Evolutionary conservation across 1,284 basidiomycete species (phyloP).

Genomic region (Cryptococcus neoformans): DNA sequence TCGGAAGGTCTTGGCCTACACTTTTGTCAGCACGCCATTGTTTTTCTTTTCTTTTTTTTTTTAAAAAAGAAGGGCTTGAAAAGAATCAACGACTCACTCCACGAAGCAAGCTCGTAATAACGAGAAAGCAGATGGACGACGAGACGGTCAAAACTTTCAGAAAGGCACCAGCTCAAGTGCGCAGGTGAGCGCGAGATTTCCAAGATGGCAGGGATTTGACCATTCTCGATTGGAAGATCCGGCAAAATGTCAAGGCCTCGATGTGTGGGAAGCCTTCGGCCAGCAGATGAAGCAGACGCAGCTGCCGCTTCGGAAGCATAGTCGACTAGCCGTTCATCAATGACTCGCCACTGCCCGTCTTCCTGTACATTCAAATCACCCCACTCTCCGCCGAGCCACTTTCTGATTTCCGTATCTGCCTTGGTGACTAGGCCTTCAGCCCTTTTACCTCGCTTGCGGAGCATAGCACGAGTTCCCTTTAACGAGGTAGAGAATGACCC

Average conservation of each 20-base stretch:
- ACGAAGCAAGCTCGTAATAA: slow-evolving; percentile 47
- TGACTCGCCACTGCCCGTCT: slow-evolving; percentile 32
- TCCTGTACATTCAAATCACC: slow-evolving; percentile 3
- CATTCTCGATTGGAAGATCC: slow-evolving; percentile 14
- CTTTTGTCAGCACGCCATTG: background rate
- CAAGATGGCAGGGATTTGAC: slow-evolving; percentile 29
- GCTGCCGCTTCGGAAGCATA: background rate
- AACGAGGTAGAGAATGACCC: slow-evolving; percentile 44
- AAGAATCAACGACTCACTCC: slow-evolving; percentile 32
- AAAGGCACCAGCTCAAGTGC: slow-evolving; percentile 42
- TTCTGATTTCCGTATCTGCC: slow-evolving; percentile 34
- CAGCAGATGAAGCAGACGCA: background rate
- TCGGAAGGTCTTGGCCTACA: slow-evolving; percentile 29
- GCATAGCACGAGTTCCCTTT: slow-evolving; percentile 41
- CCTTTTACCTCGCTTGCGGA: slow-evolving; percentile 37
- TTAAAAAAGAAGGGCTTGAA: no score
- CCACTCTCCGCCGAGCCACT: slow-evolving; percentile 37
- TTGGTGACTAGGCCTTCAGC: slow-evolving; percentile 36
- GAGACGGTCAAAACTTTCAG: slow-evolving; percentile 44
- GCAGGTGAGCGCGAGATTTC: slow-evolving; percentile 43
- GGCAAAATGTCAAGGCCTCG: slow-evolving; percentile 25
- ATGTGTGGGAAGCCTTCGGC: slow-evolving; percentile 26
- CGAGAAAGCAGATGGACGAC: slow-evolving; percentile 44
- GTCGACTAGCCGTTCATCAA: slow-evolving; percentile 31
- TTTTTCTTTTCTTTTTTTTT: no score